Percentiles rank a stretch among this genome's conserved stretches.
These are phyloP conservation scores for Trapa incisa DNA, from an alignment of 345 rosid genomes.

Conservation along the genomic window DNA sequence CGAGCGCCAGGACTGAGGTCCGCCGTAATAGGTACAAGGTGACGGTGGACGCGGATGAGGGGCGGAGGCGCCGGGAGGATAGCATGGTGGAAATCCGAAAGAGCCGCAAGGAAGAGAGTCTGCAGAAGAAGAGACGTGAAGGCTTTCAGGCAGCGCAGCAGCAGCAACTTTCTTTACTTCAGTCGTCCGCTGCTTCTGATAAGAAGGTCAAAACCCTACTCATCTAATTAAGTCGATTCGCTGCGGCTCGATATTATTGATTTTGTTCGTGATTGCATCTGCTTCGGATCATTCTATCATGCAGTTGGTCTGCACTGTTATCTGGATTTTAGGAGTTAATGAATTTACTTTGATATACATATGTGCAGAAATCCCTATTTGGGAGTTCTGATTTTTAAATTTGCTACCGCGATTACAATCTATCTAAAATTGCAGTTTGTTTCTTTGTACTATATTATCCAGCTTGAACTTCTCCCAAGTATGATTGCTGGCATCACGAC, in stretches of 20 bases:
- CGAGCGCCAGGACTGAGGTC: constrained; percentile 60
- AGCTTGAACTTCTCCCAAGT: constrained; percentile 70
- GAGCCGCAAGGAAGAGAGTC: constrained; percentile 71
- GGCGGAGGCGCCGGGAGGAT: constrained; percentile 77
- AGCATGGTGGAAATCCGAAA: constrained; percentile 94
- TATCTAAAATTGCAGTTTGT: neutral
- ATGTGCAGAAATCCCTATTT: neutral
- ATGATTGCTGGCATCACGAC: constrained; percentile 63
- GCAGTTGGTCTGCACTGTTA: neutral
- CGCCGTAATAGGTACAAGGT: constrained; percentile 71
- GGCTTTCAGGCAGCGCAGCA: constrained; percentile 34
- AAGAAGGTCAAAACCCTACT: constrained; percentile 35
- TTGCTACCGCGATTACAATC: neutral
- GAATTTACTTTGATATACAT: neutral
- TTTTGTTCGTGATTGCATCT: neutral
- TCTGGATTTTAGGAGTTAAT: neutral
- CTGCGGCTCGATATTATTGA: neutral
- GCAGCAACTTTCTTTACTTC: constrained; percentile 27
- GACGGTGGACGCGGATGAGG: constrained; percentile 79
- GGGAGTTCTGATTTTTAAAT: neutral
- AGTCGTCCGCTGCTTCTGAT: constrained; percentile 33
- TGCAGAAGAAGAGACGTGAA: constrained; percentile 80
- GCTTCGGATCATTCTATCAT: neutral
- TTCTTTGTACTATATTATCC: constrained; percentile 2
- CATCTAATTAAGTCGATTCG: neutral